Base-by-base conservation (phyloP, 768 basidiomycete genomes). In the Leccinum barrowsii region DNA sequence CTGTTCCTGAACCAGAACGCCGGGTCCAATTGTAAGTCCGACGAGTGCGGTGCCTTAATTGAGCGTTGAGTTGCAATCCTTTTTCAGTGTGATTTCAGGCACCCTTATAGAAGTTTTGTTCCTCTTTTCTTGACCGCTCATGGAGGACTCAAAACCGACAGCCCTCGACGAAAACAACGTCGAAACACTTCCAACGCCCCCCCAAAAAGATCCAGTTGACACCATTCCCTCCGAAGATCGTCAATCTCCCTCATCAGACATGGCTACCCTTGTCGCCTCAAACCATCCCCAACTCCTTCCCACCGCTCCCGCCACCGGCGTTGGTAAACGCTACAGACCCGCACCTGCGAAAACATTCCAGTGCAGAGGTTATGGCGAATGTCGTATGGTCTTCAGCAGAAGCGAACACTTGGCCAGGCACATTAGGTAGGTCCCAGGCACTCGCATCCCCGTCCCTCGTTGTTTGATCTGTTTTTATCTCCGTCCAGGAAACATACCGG, bases 381-480 rank as follows among this genome's bases (percentile, higher is more conserved):
- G 96, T 77, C 82, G 89, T 59, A 98, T 97, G 94, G 92, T 95
- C 60, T 98, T 98, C 73, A 90, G 89, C 59, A 80, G 96, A 74
- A 91, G 90, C 72, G 96, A 98, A 75, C 96, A 98, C 76, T 80
- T 98, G 5, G 94, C 95, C 59, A 82, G 96, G 67, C 96, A 98
- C 78, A 90, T 97, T 72, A 81, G 96, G 94, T 94, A 69, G 72
- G 85, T 73, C 59, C 65, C 69, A 63, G 64, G 66, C 65, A 64
- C 64, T 62, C 19, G 8, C 47, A 2, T 57, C 59, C 58, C 60
- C 52, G 17, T 56, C 53, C 51, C 60, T 40, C 60, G 12, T 61
- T 55, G 32, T 55, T 65, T 58, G 64, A 70, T 73, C 65, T 65
- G 30, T 50, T 61, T 34, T 57, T 59, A 57, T 68, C 63, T 59